Base-by-base conservation (phyloP, 2,329 filamentous ascomycete genomes). In the Trichoderma gracile region DNA sequence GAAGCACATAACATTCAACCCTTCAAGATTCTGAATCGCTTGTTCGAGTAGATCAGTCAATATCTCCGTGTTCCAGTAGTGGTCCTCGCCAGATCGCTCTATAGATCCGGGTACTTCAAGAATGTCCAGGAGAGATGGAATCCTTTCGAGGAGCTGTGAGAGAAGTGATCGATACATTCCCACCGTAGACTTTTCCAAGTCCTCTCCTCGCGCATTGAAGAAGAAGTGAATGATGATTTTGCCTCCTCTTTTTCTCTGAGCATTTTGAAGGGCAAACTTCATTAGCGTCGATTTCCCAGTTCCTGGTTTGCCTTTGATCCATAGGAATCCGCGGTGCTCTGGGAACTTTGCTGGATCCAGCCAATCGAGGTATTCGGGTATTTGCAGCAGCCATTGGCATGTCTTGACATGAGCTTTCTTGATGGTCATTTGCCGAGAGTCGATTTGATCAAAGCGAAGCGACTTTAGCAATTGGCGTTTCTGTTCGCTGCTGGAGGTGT, bases 141-240 rank as follows among this genome's bases (percentile, higher is more conserved):
- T 5, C 69, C 65, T 0, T 73, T 53, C 0, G 1, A 65, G 19
- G 15, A 85, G 71, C 63, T 85, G 81, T 5, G 71, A 69, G 1
- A 85, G 64, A 12, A 86, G 67, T 0, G 81, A 81, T 6, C 81
- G 78, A 68, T 84, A 84, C 69, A 86, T 75, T 3, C 84, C 83
- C 1, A 73, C 21, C 0, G 74, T 74, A 0, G 81, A 78, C 65
- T 76, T 81, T 65, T 85, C 80, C 8, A 81, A 69, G 6, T 70
- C 42, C 0, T 71, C 71, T 0, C 81, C 81, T 60, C 80, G 71
- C 0, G 81, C 80, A 57, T 83, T 80, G 73, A 84, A 84, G 71
- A 83, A 84, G 71, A 82, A 84, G 0, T 76, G 78, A 1, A 81
- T 64, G 1, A 79, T 67, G 1, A 47, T 27, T 14, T 33, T 46